A percentile compares a stretch with the other conserved stretches of the same genome.
These are phyloP conservation scores for Aspergillus cristatus DNA, from an alignment of 495 filamentous ascomycete species.

Conservation along the genomic window DNA sequence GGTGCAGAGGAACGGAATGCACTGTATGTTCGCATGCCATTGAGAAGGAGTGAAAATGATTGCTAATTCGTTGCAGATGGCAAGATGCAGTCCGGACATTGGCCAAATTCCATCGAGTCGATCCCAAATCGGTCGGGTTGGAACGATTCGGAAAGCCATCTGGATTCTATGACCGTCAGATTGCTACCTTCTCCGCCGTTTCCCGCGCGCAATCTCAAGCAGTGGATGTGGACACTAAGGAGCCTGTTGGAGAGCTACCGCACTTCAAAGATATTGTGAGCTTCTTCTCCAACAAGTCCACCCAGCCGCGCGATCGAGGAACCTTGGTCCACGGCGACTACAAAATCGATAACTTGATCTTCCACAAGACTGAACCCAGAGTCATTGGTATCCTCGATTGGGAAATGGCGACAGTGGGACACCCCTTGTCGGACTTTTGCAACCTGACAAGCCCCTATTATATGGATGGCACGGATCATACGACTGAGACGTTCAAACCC, in stretches of 20 bases:
- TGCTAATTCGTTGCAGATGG: constrained; percentile 48
- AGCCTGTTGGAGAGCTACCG: constrained; percentile 72
- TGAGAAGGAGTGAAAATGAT: background rate
- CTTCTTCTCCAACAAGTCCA: constrained; percentile 59
- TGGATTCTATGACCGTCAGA: constrained; percentile 83
- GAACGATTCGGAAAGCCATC: constrained; percentile 60
- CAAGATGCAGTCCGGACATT: constrained; percentile 71
- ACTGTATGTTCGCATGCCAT: constrained; percentile 42
- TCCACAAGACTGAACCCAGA: constrained; percentile 75
- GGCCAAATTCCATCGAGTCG: constrained; percentile 75
- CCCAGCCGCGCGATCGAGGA: constrained; percentile 67
- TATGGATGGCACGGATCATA: constrained; percentile 34
- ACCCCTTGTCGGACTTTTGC: constrained; percentile 80
- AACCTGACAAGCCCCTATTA: constrained; percentile 67
- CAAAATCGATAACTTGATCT: constrained; percentile 97
- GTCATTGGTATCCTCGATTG: constrained; percentile 95
- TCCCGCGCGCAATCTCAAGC: constrained; percentile 66
- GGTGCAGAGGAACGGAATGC: constrained; percentile 54
- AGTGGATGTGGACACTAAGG: constrained; percentile 64
- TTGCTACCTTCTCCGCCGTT: constrained; percentile 70
- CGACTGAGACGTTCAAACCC: constrained; percentile 46
- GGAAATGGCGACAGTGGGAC: constrained; percentile 95
- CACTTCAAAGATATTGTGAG: constrained; percentile 68
- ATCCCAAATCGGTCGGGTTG: constrained; percentile 54
- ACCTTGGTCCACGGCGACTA: constrained; percentile 90